Base-by-base conservation (phyloP, 768 basidiomycete genomes). In the Podaxis sp. region DNA sequence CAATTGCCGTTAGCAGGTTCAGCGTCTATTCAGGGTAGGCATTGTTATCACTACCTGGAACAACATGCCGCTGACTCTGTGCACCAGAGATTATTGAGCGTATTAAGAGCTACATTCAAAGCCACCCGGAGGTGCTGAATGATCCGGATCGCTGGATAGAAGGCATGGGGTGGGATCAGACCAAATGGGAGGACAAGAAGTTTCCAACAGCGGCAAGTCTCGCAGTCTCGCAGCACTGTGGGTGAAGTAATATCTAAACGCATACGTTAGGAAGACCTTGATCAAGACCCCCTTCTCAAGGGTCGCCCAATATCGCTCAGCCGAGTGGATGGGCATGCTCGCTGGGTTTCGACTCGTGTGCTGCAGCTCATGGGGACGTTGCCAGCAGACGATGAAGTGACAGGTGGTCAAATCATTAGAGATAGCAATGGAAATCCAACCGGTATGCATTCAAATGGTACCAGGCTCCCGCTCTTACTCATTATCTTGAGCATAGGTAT, bases 111-210 rank as follows among this genome's bases (percentile, higher is more conserved):
- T 88, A 89, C 65, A 82, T 94, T 60, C 68, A 76, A 3, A 72
- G 79, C 0, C 84, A 86, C 57, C 85, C 89, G 0, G 85, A 86
- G 42, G 71, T 89, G 5, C 71, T 76, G 1, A 70, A 80, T 2
- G 82, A 91, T 68, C 77, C 75, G 2, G 75, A 80, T 2, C 76
- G 70, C 4, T 97, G 93, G 93, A 84, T 97, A 46, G 79, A 87
- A 67, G 95, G 94, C 11, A 84, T 90, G 78, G 96, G 96, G 4
- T 99, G 96, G 95, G 93, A 99, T 69, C 95, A 99, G 74, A 96
- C 90, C 1, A 80, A 83, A 62, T 93, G 91, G 91, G 66, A 80
- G 6, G 80, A 77, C 11, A 72, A 77, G 8, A 70, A 79, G 24
- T 95, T 93, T 66, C 94, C 94, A 2, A 86, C 82, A 36, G 87